Percentiles rank a stretch among this genome's conserved stretches.
phyloP scores from a whole-genome alignment of 306 rosid species.

The Ormosia emarginata region DNA sequence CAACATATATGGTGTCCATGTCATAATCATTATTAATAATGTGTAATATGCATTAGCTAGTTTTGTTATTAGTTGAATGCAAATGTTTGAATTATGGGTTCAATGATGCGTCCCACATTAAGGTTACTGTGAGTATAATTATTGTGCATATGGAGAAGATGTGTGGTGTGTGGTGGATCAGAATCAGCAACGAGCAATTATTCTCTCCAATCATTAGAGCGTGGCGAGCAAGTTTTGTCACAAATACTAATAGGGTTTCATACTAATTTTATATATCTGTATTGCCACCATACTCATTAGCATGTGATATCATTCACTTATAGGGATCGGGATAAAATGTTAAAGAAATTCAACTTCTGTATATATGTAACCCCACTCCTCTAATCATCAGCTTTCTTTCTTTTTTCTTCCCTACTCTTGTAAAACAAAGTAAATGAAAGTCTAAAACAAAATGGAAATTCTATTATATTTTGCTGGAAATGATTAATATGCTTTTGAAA shows the following conservation, averaged over 20 bases:
- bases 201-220: slow-evolving; percentile 22
- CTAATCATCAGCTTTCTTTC: not conserved
- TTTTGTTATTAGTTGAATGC: not conserved
- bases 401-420: not conserved
- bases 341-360: not conserved
- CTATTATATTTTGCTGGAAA: not conserved
- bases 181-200: not conserved
- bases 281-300: slow-evolving; percentile 21
- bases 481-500: too few species aligned
- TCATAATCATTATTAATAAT: not conserved
- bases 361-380: slow-evolving; percentile 9
- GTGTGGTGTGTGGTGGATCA: slow-evolving; percentile 15
- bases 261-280: not conserved
- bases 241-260: not conserved
- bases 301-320: slow-evolving; percentile 28
- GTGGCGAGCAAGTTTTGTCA: slow-evolving; percentile 25
- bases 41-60: not conserved
- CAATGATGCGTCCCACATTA: slow-evolving; percentile 17
- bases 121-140: not conserved
- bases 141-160: slow-evolving; percentile 23
- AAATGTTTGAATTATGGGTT: slow-evolving; percentile 7
- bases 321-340: slow-evolving; percentile 16
- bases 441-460: not conserved
- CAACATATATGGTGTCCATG: not conserved
- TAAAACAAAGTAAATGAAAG: not conserved